Base-by-base conservation (phyloP, 148 eudicot species). In the Fagopyrum esculentum region DNA sequence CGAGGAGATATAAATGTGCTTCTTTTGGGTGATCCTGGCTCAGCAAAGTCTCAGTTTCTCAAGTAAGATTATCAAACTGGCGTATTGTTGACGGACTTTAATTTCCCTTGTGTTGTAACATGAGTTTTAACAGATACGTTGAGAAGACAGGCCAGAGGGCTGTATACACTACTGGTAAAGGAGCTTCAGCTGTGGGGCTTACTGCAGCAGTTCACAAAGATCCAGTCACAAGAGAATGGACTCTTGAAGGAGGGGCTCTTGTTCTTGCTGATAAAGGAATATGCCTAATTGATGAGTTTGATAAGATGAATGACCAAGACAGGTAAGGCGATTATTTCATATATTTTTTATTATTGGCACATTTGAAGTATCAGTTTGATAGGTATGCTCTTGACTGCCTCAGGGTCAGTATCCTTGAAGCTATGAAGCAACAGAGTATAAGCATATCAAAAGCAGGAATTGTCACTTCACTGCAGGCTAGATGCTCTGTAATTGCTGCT, bases 401-500 rank as follows among this genome's bases (percentile, higher is more conserved):
- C 86, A 95, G 98, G 84, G 98, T 95, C 50, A 95, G 98, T 82
- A 95, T 95, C 68, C 98, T 92, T 86, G 98, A 95, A 83, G 98
- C 97, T 61, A 95, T 95, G 98, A 97, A 95, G 76, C 98, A 95
- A 78, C 98, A 95, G 84, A 95, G 98, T 78, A 95, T 95, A 76
- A 95, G 98, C 83, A 95, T 95, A 80, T 95, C 98, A 60, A 95
- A 95, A 81, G 98, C 98, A 78, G 98, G 98, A 75, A 95, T 95
- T 76, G 98, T 95, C 72, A 95, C 98, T 71, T 95, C 98, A 22
- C 97, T 95, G 49, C 98, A 95, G 81, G 98, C 98, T 77, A 89
- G 98, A 26, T 95, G 98, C 75, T 92, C 98, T 77, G 98, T 95
- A 51, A 89, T 95, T 85, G 98, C 98, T 79, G 98, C 98, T 76